A percentile compares a stretch with the other conserved stretches of the same genome.
phyloP scores from a whole-genome alignment of 768 basidiomycete species.

The Nidularia sp. region DNA sequence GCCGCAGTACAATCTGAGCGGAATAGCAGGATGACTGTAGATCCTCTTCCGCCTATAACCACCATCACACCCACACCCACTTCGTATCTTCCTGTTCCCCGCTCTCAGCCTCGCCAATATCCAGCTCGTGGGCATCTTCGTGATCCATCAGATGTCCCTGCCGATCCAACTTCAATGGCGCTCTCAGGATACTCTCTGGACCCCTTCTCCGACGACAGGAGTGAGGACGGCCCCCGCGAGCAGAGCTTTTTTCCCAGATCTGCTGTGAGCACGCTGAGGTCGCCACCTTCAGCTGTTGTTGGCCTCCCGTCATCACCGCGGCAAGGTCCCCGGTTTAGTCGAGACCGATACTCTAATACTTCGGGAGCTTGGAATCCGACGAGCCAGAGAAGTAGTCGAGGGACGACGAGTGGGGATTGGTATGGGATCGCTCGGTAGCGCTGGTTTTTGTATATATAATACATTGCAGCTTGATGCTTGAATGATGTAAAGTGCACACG shows the following conservation, averaged over 20 bases:
- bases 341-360: conserved; percentile 1
- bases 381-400: conserved; percentile 5
- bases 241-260: too few species aligned
- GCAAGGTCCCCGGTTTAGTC: not conserved
- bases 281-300: conserved; percentile 5
- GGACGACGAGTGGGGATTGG: conserved; percentile 15
- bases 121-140: conserved; percentile 18
- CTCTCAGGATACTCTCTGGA: conserved; percentile 21
- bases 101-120: conserved; percentile 3
- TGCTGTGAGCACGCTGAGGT: not conserved
- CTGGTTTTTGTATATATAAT: not conserved
- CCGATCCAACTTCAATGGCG: conserved; percentile 17
- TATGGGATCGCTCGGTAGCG: conserved; percentile 20
- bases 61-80: conserved; percentile 7
- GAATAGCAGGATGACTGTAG: conserved; percentile 18
- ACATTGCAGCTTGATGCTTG: not conserved
- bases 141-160: conserved; percentile 25
- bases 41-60: conserved; percentile 11
- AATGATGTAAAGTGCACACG: not conserved
- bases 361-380: not conserved
- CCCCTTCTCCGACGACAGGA: conserved; percentile 9
- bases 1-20: conserved; percentile 32
- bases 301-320: conserved; percentile 19
- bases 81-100: conserved; percentile 3
- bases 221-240: not conserved